phyloP scores from a whole-genome alignment of 75 land plant genomes.

The Cryptomeria japonica region DNA sequence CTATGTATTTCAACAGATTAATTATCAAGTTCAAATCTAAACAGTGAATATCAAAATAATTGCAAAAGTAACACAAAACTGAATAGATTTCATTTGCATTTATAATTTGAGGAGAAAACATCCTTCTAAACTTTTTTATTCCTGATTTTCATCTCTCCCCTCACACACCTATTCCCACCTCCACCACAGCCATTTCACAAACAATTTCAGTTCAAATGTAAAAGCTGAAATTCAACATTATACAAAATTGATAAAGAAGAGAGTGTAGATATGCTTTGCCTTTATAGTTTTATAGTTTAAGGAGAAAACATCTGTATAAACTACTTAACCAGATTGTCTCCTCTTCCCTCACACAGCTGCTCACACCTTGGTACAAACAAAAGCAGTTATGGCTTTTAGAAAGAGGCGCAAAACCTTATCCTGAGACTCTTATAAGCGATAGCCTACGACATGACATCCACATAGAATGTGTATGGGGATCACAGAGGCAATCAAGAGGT shows the following conservation, averaged over 20 bases:
- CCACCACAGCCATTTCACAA: neutral
- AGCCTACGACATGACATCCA: neutral
- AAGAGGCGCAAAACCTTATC: neutral
- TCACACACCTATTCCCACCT: neutral
- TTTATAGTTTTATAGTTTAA: neutral
- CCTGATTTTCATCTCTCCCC: neutral
- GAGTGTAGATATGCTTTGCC: neutral
- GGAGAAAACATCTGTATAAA: neutral
- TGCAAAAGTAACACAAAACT: neutral
- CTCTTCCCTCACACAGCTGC: neutral
- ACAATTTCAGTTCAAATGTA: neutral
- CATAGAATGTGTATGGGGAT: neutral
- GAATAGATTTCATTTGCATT: neutral
- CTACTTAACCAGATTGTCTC: neutral
- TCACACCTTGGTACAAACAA: neutral
- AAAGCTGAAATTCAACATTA: neutral
- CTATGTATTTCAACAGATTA: neutral
- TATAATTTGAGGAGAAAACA: neutral
- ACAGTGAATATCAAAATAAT: neutral
- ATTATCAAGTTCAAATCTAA: neutral
- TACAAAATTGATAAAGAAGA: neutral
- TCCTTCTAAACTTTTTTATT: neutral
- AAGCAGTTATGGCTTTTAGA: neutral
- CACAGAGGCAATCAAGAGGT: neutral
- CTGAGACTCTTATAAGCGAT: neutral